Conservation (phyloP, 2,329 filamentous ascomycete species). For the Balansia obtecta region DNA sequence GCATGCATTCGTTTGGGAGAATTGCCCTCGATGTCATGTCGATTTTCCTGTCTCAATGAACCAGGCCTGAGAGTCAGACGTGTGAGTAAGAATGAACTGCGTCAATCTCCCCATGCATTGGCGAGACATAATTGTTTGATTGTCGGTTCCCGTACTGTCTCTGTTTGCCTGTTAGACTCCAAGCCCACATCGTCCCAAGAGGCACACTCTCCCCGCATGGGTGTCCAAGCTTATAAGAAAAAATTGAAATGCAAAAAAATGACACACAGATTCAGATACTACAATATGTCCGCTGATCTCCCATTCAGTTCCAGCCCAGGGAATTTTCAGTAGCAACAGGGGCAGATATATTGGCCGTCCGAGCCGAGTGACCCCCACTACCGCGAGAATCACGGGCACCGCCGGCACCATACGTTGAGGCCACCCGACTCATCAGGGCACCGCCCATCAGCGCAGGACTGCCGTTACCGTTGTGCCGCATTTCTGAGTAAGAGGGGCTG, state of each 20-base stretch:
- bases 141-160: not conserved
- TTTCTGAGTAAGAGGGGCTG: constrained; percentile 32
- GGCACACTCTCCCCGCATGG: constrained; percentile 17
- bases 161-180: not conserved
- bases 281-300: not conserved
- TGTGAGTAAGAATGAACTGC: not conserved
- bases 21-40: not conserved
- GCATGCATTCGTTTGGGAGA: not conserved
- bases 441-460: constrained; percentile 60
- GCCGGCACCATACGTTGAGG: constrained; percentile 38
- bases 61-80: not conserved
- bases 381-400: constrained; percentile 46
- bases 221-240: constrained; percentile 18
- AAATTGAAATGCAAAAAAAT: constrained; percentile 11
- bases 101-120: not conserved
- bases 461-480: constrained; percentile 35
- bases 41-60: not conserved
- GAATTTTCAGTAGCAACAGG: constrained; percentile 91
- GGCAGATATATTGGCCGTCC: constrained; percentile 63
- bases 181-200: constrained; percentile 1
- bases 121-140: not conserved
- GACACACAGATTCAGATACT: constrained; percentile 8
- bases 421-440: constrained; percentile 45
- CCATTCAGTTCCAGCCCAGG: constrained; percentile 72
- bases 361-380: constrained; percentile 48